Base-by-base conservation (phyloP, 345 rosid genomes). In the Stellera chamaejasme region DNA sequence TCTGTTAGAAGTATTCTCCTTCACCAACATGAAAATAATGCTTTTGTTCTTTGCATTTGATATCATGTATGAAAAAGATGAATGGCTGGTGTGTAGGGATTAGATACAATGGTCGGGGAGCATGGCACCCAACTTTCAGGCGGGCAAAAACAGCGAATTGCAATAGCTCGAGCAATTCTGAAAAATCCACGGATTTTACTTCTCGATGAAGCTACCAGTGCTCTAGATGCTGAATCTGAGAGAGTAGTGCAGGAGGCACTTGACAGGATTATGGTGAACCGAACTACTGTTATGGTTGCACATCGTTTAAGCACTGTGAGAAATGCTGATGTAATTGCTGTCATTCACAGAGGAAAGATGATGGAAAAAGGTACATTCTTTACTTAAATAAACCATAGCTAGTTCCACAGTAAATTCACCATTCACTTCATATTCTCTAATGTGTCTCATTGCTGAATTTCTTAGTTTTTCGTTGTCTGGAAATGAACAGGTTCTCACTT, bases 281-380 rank as follows among this genome's bases (percentile, higher is more conserved):
- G 82, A 61, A 82, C 87, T 0, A 79, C 82, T 2, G 69, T 82
- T 2, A 67, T 82, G n/a, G 80, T 76, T 43, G 84, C 84, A 19
- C 82, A 82, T 55, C 64, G 84, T 51, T 51, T 82, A 23, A 69
- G 80, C 27, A 76, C 87, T 12, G 68, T 82, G 46, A 79, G 63
- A 60, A 73, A 72, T 16, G 82, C 83, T 4, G 81, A 82, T 67
- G 10, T 64, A 14, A 79, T 82, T 16, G 84, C 80, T 1, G 87
- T 82, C 57, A 77, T 82, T 32, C 70, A 82, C 10, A 63, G 74
- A 39, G 87, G 87, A 10, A 68, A 58, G 47, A 69, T 82, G 13
- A 70, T 63, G 6, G 87, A 82, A 65, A 75, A 52, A 56, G 81
- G 81, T 51, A 55, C 5, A 2, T 10, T 45, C 0, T 19, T 19